These are phyloP conservation scores for Ogataea hybrid DNA, from an alignment of 1,139 yeast genomes.

Conservation along the genomic window DNA sequence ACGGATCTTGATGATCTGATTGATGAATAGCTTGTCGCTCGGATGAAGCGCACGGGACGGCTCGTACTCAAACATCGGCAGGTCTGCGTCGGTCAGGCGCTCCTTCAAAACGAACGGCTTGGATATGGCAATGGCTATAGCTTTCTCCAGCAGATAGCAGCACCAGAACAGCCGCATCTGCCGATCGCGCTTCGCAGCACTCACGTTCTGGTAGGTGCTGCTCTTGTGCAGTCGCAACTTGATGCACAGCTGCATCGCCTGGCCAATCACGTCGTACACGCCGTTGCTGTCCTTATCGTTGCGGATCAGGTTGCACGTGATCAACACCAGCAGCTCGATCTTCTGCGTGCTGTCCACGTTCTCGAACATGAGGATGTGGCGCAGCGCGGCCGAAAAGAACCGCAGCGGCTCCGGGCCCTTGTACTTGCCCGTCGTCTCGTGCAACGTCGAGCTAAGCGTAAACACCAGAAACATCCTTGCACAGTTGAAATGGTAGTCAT, in stretches of 20 bases:
- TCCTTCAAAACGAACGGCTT: slow-evolving; percentile 49
- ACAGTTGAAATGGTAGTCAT: slow-evolving; percentile 44
- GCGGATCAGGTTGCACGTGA: slow-evolving; percentile 51
- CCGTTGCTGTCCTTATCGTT: slow-evolving; percentile 56
- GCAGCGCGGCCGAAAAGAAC: slow-evolving; percentile 52
- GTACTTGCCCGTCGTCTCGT: slow-evolving; percentile 50
- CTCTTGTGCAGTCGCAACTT: slow-evolving; percentile 38
- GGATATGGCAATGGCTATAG: slow-evolving; percentile 56
- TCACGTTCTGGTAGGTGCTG: slow-evolving; percentile 33
- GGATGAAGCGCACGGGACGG: slow-evolving; percentile 37
- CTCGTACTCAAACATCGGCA: slow-evolving; percentile 47
- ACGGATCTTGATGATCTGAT: slow-evolving; percentile 50
- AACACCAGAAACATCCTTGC: slow-evolving; percentile 51
- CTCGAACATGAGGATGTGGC: slow-evolving; percentile 47
- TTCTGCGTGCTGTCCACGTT: slow-evolving; percentile 41
- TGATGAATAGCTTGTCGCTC: slow-evolving; percentile 42
- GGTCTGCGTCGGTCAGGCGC: slow-evolving; percentile 39
- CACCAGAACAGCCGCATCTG: slow-evolving; percentile 59
- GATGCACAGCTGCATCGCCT: slow-evolving; percentile 45
- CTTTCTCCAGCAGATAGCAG: slow-evolving; percentile 51
- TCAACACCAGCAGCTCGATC: slow-evolving; percentile 46
- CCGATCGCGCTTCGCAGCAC: slow-evolving; percentile 32
- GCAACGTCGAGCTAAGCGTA: slow-evolving; percentile 47
- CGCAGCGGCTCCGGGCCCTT: slow-evolving; percentile 48
- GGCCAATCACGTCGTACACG: slow-evolving; percentile 48